A percentile compares a stretch with the other conserved stretches of the same genome.
Conservation (phyloP, 2,329 filamentous ascomycete genomes). For the Ceratocystis colombiana region DNA sequence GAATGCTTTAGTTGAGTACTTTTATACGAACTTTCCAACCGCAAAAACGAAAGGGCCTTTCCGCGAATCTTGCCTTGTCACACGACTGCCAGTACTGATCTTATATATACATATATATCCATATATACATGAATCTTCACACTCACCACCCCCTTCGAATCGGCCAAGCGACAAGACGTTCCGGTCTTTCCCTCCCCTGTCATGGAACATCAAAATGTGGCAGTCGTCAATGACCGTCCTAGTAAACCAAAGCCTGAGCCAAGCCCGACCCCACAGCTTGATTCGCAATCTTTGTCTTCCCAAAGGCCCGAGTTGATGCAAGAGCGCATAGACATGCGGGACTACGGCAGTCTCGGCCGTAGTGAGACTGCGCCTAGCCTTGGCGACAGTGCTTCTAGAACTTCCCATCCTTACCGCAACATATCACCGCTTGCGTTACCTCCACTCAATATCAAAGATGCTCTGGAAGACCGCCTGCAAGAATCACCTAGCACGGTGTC, state of each 20-base stretch:
- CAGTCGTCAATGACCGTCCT: neutral
- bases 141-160: neutral
- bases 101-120: neutral
- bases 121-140: neutral
- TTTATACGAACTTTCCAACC: neutral
- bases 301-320: slow-evolving; percentile 2
- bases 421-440: slow-evolving; percentile 21
- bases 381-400: slow-evolving; percentile 14
- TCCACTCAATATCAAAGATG: slow-evolving; percentile 18
- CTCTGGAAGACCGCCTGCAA: neutral
- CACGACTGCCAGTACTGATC: no score
- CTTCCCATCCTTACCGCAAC: slow-evolving; percentile 18
- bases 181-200: neutral
- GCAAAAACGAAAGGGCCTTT: neutral
- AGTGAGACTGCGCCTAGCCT: neutral
- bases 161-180: neutral
- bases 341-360: slow-evolving; percentile 11
- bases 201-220: slow-evolving; percentile 2
- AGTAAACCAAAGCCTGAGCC: neutral
- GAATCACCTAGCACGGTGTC: neutral
- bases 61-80: no score
- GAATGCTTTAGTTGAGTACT: no score
- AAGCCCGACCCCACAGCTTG: slow-evolving; percentile 4
- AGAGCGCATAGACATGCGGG: slow-evolving; percentile 17
- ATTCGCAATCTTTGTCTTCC: neutral